Base-by-base conservation (phyloP, 1,139 yeast genomes). In the Scheffersomyces insectosa region DNA sequence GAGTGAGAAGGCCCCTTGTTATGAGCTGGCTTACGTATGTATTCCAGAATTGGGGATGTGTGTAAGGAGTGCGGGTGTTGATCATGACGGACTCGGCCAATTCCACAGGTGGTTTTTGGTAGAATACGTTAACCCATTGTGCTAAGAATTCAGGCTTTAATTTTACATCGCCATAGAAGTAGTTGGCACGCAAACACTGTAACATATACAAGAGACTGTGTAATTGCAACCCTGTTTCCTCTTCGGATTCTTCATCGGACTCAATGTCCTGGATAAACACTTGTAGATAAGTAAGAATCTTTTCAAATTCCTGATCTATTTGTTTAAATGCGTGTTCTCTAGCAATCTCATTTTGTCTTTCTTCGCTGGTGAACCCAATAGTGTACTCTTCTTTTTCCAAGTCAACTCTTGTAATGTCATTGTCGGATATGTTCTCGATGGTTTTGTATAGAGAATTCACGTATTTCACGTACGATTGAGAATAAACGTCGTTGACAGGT, bases 61-160 rank as follows among this genome's bases (percentile, higher is more conserved):
- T 60, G 51, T 74, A 81, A 3, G 87, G 83, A 35, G 65, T 65
- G 5, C 72, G 72, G 5, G 65, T 63, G 27, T 62, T 56, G 50
- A 77, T 62, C 63, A 79, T 73, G 20, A 74, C 62, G n/a, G 68
- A 68, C 33, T 75, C 68, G 1, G 77, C 70, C 38, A 77, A 62
- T 15, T 73, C 79, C 16, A 67, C 66, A 41, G 72, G 78, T 2
- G 90, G 89, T 50, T 80, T 72, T 10, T 75, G 72, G 55, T 85
- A 89, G 37, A 83, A 81, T 45, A 80, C 71, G 56, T 86, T 86
- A 29, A 84, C 70, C 93, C 93, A 86, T 42, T 70, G 73, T 12
- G 74, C 62, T 36, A 82, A 60, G 14, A 70, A 57, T 28, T 72
- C 75, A 2, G 83, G 80, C 40, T 70, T 75, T 35, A 69, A 68